phyloP scores from a whole-genome alignment of 2,329 filamentous ascomycete species.

The Chaetomiaceae sp. region DNA sequence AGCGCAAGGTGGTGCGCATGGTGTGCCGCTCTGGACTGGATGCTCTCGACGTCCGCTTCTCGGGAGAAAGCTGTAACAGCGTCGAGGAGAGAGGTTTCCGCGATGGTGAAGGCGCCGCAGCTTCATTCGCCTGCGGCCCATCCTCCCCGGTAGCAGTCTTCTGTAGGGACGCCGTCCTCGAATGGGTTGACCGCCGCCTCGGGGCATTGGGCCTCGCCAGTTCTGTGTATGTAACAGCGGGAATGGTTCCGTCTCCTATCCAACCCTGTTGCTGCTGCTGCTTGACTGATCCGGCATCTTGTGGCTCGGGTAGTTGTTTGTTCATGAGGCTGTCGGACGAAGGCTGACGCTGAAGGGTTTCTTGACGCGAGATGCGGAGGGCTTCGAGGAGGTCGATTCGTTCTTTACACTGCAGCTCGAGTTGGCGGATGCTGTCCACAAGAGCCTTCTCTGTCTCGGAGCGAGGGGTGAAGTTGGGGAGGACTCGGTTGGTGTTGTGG shows the following conservation, averaged over 20 bases:
- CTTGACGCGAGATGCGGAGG: constrained; percentile 60
- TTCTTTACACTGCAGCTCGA: constrained; percentile 91
- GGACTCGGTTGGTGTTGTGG: constrained; percentile 71
- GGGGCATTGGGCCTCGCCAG: constrained; percentile 64
- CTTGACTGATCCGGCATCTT: constrained; percentile 5
- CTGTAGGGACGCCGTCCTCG: constrained; percentile 51
- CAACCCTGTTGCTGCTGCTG: constrained; percentile 48
- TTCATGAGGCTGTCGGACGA: constrained; percentile 20
- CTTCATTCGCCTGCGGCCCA: constrained; percentile 12
- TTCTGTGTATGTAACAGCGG: constrained; percentile 73
- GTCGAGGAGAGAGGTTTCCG: constrained; percentile 28
- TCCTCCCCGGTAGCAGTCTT: constrained; percentile 37
- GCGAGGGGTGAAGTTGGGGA: constrained; percentile 63
- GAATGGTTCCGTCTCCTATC: constrained; percentile 78
- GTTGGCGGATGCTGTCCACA: constrained; percentile 71
- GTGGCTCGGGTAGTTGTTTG: constrained; percentile 25
- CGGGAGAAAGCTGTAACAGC: constrained; percentile 31
- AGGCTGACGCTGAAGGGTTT: constrained; percentile 28
- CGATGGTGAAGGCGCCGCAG: constrained; percentile 26
- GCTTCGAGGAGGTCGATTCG: constrained; percentile 84
- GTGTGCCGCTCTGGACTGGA: constrained; percentile 57
- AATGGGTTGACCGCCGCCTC: constrained; percentile 49
- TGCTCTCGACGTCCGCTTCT: constrained; percentile 42
- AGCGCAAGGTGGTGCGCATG: constrained; percentile 58
- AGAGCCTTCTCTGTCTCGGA: constrained; percentile 81